Conservation (phyloP, 306 rosid genomes). For the Fragaria ananassa region DNA sequence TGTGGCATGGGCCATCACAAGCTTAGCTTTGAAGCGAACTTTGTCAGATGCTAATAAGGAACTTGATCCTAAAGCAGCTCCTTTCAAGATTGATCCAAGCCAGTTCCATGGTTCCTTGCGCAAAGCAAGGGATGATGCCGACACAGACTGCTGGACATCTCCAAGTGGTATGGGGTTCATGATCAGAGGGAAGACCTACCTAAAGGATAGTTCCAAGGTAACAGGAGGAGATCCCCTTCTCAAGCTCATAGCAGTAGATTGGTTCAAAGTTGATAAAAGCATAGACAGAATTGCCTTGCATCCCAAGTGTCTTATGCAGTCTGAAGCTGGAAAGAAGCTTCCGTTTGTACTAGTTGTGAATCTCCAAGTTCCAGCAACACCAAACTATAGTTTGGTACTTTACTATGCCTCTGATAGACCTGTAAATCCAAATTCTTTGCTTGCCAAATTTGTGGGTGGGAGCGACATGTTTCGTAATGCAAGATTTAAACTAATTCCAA, state of each 20-base stretch:
- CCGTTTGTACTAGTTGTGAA: constrained; percentile 81
- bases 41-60: constrained; percentile 42
- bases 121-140: constrained; percentile 50
- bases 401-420: constrained; percentile 86
- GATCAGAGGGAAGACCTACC: constrained; percentile 87
- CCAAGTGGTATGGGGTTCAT: constrained; percentile 75
- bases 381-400: constrained; percentile 81
- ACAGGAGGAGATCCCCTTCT: constrained; percentile 84
- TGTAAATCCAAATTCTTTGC: constrained; percentile 56
- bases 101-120: constrained; percentile 54
- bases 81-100: constrained; percentile 44
- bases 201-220: constrained; percentile 74
- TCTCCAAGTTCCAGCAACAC: constrained; percentile 97
- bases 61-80: constrained; percentile 42
- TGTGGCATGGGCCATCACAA: constrained; percentile 18
- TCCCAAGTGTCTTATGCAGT: constrained; percentile 65
- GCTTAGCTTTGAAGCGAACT: constrained; percentile 38
- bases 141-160: constrained; percentile 76
- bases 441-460: constrained; percentile 78
- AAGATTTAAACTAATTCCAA: constrained; percentile 92
- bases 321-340: constrained; percentile 75
- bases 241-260: constrained; percentile 82
- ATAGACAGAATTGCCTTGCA: constrained; percentile 66
- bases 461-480: constrained; percentile 66
- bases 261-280: constrained; percentile 66